phyloP scores from a whole-genome alignment of 768 basidiomycete genomes.

The Trametes sanguinea region DNA sequence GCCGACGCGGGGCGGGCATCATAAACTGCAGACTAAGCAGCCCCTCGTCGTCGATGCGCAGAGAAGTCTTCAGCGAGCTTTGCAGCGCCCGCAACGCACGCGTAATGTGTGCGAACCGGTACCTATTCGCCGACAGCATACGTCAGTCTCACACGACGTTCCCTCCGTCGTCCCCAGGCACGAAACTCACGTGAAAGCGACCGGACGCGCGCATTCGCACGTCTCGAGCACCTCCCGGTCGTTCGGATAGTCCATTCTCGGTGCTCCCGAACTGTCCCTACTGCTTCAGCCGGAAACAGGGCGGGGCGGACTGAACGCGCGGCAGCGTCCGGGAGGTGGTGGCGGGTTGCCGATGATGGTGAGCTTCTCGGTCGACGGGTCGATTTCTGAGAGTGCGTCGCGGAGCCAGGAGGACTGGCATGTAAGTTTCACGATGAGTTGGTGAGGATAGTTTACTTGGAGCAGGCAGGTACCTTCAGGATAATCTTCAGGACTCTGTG shows the following conservation, averaged over 20 bases:
- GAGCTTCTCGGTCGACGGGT: constrained; percentile 83
- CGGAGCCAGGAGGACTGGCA: constrained; percentile 85
- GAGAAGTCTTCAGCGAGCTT: constrained; percentile 82
- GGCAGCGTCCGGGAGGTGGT: constrained; percentile 31
- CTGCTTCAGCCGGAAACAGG: constrained; percentile 78
- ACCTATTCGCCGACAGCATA: constrained; percentile 48
- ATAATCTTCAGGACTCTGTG: constrained; percentile 67
- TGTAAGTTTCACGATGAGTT: background rate
- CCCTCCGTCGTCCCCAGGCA: background rate
- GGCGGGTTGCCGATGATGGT: constrained; percentile 80
- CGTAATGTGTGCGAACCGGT: constrained; percentile 77
- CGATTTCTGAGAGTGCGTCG: constrained; percentile 89
- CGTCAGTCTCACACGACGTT: background rate
- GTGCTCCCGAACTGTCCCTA: constrained; percentile 83
- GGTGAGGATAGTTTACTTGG: too few relatives aligned
- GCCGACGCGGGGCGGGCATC: constrained; percentile 56
- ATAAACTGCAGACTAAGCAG: constrained; percentile 88
- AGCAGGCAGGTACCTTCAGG: too few relatives aligned
- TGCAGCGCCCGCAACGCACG: constrained; percentile 75
- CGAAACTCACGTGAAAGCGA: constrained; percentile 69
- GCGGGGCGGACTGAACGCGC: constrained; percentile 40
- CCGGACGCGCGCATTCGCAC: constrained; percentile 72
- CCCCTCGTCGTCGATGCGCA: constrained; percentile 83
- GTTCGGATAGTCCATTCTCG: constrained; percentile 96
- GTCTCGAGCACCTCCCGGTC: constrained; percentile 89